These are phyloP conservation scores for Yamadazyma jaroonii DNA, from an alignment of 1,139 yeast genomes.

Conservation along the genomic window DNA sequence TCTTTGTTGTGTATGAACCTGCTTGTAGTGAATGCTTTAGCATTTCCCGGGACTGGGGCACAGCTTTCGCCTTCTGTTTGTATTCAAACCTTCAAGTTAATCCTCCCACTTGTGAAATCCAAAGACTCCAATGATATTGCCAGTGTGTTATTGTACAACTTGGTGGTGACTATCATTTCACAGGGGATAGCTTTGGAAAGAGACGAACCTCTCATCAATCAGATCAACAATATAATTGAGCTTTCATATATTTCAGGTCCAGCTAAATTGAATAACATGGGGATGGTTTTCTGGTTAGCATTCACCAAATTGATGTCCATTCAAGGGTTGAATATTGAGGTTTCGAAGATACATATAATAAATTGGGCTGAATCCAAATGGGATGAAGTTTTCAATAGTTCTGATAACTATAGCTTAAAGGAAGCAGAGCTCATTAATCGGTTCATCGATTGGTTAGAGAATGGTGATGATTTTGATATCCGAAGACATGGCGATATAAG, in stretches of 20 bases:
- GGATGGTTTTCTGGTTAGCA: constrained; percentile 54
- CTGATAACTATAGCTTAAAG: background rate
- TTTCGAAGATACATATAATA: constrained; percentile 24
- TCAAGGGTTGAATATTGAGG: constrained; percentile 8
- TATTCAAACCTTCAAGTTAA: constrained; percentile 6
- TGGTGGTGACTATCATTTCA: constrained; percentile 4
- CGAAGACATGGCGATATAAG: no score
- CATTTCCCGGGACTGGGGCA: background rate
- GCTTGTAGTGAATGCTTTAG: constrained; percentile 7
- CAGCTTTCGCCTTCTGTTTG: constrained; percentile 2
- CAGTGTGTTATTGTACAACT: constrained; percentile 8
- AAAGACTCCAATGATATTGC: constrained; percentile 8
- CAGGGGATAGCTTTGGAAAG: constrained; percentile 1
- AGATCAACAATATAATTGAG: constrained; percentile 49
- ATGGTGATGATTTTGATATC: background rate
- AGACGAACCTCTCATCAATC: constrained; percentile 27
- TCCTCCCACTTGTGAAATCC: constrained; percentile 11
- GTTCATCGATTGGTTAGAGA: background rate
- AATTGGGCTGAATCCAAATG: constrained; percentile 1
- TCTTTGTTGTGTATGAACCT: constrained; percentile 12
- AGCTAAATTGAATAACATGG: constrained; percentile 35
- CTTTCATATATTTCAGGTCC: constrained; percentile 64
- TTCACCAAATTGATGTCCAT: constrained; percentile 31
- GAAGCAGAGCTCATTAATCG: background rate
- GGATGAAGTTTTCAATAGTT: background rate